These are phyloP conservation scores for Aspergillus cristatus DNA, from an alignment of 495 filamentous ascomycete genomes.

Conservation along the genomic window DNA sequence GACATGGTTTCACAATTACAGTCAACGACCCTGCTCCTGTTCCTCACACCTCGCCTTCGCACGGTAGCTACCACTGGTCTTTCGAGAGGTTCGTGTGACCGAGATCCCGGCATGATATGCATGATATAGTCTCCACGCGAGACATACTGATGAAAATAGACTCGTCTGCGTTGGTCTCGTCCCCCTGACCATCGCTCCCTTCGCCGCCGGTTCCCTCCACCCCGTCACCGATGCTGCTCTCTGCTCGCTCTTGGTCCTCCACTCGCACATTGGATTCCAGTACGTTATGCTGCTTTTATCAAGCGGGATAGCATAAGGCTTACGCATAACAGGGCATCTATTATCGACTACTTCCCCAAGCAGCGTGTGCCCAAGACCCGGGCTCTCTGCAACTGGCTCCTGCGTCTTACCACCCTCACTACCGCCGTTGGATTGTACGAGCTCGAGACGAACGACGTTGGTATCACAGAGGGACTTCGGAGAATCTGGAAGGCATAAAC, in stretches of 20 bases:
- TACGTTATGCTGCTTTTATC: constrained; percentile 19
- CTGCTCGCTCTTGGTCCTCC: constrained; percentile 73
- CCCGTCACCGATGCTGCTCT: constrained; percentile 80
- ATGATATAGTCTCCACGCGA: too few relatives aligned
- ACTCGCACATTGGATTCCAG: constrained; percentile 93
- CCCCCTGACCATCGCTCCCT: constrained; percentile 81
- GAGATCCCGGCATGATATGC: too few relatives aligned
- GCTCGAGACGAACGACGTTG: constrained; percentile 99
- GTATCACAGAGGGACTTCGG: constrained; percentile 79
- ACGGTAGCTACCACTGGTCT: constrained; percentile 97
- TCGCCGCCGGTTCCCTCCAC: constrained; percentile 84
- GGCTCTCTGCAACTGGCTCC: constrained; percentile 59
- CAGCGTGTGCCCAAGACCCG: constrained; percentile 58
- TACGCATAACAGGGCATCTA: constrained; percentile 44
- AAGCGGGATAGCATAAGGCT: background rate
- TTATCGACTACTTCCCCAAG: constrained; percentile 84
- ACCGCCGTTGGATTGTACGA: constrained; percentile 89
- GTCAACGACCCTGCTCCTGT: constrained; percentile 81
- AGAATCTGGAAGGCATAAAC: constrained; percentile 68
- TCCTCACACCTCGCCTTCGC: constrained; percentile 57
- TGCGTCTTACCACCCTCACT: constrained; percentile 66
- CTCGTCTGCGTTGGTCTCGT: constrained; percentile 67
- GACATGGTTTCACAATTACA: constrained; percentile 29
- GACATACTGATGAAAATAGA: too few relatives aligned
- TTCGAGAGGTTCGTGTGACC: constrained; percentile 72